A percentile compares a stretch with the other conserved stretches of the same genome.
phyloP scores from a whole-genome alignment of 2,329 filamentous ascomycete genomes.

The Cyphellophora attinorum region DNA sequence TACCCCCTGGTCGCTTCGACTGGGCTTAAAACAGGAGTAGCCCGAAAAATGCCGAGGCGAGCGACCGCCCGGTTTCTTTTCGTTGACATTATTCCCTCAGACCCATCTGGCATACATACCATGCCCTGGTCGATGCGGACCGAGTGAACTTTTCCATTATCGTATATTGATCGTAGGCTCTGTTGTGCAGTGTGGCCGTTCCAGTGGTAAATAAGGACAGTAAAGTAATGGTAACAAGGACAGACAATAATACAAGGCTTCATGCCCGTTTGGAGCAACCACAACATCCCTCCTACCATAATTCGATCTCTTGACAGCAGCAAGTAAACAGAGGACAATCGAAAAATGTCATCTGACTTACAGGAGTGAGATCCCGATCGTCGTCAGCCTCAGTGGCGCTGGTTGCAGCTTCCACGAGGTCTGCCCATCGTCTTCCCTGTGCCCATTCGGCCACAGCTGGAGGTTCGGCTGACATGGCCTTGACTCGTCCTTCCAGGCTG shows the following conservation, averaged over 20 bases:
- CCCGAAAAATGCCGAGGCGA: neutral
- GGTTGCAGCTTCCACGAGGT: constrained; percentile 87
- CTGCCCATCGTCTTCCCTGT: constrained; percentile 87
- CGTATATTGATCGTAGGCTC: too few species aligned
- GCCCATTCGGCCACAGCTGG: constrained; percentile 54
- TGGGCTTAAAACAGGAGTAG: too few species aligned
- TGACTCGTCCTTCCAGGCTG: constrained; percentile 60
- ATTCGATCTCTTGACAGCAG: constrained; percentile 21
- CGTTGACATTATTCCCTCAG: neutral
- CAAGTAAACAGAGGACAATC: constrained; percentile 22
- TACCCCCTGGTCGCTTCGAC: too few species aligned
- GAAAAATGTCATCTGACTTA: constrained; percentile 41
- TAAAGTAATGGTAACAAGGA: constrained; percentile 4
- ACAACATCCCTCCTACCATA: neutral
- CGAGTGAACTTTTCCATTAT: too few species aligned
- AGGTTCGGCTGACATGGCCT: constrained; percentile 80
- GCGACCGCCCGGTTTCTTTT: neutral
- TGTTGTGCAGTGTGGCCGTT: too few species aligned
- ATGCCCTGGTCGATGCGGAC: constrained; percentile 6
- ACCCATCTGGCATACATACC: constrained; percentile 1
- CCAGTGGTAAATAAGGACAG: constrained; percentile 2
- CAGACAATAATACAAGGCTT: constrained; percentile 4
- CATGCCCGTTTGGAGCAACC: neutral
- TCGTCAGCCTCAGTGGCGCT: constrained; percentile 86
- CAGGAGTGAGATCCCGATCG: constrained; percentile 75